Evolutionary conservation across 2,329 filamentous ascomycete genomes (phyloP), one percentile per base, ranked within the genome.

Genomic region (Basipetospora chlamydospora): DNA sequence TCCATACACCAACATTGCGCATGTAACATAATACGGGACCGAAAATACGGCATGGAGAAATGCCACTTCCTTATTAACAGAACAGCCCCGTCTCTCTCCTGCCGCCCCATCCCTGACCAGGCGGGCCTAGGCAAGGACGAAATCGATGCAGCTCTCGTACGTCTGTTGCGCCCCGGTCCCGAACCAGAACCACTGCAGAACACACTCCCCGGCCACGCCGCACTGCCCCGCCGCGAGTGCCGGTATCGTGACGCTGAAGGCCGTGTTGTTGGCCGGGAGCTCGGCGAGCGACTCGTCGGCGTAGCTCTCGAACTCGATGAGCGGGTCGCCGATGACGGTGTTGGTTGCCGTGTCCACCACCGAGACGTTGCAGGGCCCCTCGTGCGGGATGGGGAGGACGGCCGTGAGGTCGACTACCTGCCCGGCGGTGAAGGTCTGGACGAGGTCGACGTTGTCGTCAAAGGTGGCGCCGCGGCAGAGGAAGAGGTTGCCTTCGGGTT

Each of bases 281-380:
- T 46, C 46, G 10, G 50, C 33, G 39, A 55, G 47, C 11, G 34
- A 47, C 47, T 63, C 60, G 39, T 66, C 56, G 20, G 70, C 73
- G 46, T 76, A 77, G 44, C 55, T 56, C 44, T 63, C 58, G 53
- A 69, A 77, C 43, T 57, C 60, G 41, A 67, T 70, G 43, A 77
- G 57, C 11, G 65, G 62, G 33, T 53, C 41, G 23, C 69, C 70
- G 18, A 77, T 59, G 41, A 71, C 51, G 18, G 50, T 56, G 55
- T 73, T 66, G 44, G 60, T 62, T 26, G 58, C 55, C 9, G 64
- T 67, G 46, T 68, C 59, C 44, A 78, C 62, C 34, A 77, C 61
- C 13, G 66, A 71, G 26, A 77, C 67, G 50, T 77, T 77, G 49
- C 55, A 56, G 11, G 58, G 56, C 0, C 61, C 61, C 13, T 59